phyloP scores from a whole-genome alignment of 805 yeast species.

The Ogataea pini region DNA sequence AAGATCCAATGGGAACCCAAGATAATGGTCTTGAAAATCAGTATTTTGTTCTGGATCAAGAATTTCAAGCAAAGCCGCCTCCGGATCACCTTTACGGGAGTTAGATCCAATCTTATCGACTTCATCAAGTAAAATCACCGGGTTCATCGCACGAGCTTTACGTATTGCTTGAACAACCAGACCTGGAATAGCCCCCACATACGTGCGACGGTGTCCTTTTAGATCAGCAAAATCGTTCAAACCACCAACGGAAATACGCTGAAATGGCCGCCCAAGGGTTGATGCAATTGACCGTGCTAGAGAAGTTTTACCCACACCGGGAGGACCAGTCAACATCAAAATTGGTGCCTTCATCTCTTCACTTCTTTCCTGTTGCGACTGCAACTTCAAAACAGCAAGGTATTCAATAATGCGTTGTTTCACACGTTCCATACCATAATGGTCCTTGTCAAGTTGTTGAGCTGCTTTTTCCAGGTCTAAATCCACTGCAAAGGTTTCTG shows the following conservation, averaged over 20 bases:
- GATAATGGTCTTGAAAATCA: constrained; percentile 75
- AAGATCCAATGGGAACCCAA: constrained; percentile 83
- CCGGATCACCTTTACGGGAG: constrained; percentile 68
- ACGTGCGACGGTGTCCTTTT: constrained; percentile 87
- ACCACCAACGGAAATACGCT: constrained; percentile 83
- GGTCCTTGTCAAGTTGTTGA: constrained; percentile 67
- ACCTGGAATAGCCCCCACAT: constrained; percentile 93
- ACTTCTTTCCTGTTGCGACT: constrained; percentile 24
- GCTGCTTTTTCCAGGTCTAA: constrained; percentile 56
- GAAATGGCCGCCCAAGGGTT: constrained; percentile 72
- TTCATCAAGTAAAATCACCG: constrained; percentile 81
- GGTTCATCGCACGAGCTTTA: constrained; percentile 75
- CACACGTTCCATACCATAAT: constrained; percentile 72
- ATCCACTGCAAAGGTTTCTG: constrained; percentile 26
- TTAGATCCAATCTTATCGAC: constrained; percentile 59
- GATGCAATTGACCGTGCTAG: constrained; percentile 79
- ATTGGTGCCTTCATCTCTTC: constrained; percentile 57
- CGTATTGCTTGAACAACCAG: constrained; percentile 73
- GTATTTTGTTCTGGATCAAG: constrained; percentile 88
- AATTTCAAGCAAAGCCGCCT: constrained; percentile 85
- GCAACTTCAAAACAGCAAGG: constrained; percentile 71
- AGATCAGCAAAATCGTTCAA: constrained; percentile 86
- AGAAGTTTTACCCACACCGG: constrained; percentile 92
- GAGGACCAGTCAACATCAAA: constrained; percentile 83
- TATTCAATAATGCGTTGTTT: constrained; percentile 78